Percentiles rank a stretch among this genome's conserved stretches.
Conservation (phyloP, 305 asterid genomes). For the Plantago coronopus region DNA sequence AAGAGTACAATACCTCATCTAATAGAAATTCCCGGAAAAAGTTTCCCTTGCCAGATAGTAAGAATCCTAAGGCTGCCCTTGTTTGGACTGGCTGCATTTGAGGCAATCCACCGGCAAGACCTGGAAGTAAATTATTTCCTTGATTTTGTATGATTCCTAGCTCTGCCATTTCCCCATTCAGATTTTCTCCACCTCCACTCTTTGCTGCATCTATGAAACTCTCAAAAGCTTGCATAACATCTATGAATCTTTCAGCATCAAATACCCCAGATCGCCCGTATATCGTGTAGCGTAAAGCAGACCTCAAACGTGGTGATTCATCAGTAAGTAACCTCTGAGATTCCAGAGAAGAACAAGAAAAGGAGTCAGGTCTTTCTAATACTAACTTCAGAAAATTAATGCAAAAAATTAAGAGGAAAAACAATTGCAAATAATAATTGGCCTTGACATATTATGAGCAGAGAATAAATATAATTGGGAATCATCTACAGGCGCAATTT, state of each 20-base stretch:
- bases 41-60: conserved; percentile 89
- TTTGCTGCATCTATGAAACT: conserved; percentile 92
- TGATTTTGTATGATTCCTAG: conserved; percentile 73
- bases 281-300: conserved; percentile 85
- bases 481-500: too few species aligned
- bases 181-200: conserved; percentile 94
- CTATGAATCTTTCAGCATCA: conserved; percentile 95
- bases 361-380: background rate
- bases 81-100: conserved; percentile 78
- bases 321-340: conserved; percentile 89
- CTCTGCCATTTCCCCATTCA: conserved; percentile 97
- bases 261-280: conserved; percentile 92
- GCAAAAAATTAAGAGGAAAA: background rate
- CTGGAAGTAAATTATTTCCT: conserved; percentile 46
- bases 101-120: conserved; percentile 31
- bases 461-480: too few species aligned
- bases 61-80: conserved; percentile 86
- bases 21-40: conserved; percentile 90
- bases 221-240: conserved; percentile 99
- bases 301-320: conserved; percentile 87
- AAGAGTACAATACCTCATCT: conserved; percentile 65
- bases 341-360: conserved; percentile 19
- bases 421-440: background rate
- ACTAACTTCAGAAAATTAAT: background rate
- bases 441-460: too few species aligned